Evolutionary conservation across 352 stramenopile genomes (phyloP).

Genomic region (Albugo laibachii): DNA sequence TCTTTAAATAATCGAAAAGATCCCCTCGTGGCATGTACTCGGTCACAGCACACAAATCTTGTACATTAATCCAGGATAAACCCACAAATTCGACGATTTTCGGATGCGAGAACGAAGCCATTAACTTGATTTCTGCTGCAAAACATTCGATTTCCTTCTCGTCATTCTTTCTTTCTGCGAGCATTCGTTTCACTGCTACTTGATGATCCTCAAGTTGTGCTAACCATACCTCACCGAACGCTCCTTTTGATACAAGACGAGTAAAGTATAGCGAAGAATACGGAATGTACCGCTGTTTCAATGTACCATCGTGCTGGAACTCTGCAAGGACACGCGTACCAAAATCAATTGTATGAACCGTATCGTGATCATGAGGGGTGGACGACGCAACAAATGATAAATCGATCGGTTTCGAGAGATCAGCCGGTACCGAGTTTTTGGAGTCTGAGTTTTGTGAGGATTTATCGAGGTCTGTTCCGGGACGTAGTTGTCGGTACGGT

Average conservation of each 20-base stretch:
- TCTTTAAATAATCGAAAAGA: conserved; percentile 50
- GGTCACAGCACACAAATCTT: conserved; percentile 52
- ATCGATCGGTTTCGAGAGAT: too few species aligned
- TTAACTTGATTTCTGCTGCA: conserved; percentile 69
- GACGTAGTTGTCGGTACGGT: too few species aligned
- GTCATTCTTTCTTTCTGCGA: conserved; percentile 65
- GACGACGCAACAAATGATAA: too few species aligned
- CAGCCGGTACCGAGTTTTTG: too few species aligned
- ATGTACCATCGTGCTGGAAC: conserved; percentile 36
- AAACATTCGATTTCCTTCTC: conserved; percentile 75
- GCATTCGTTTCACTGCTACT: conserved; percentile 64
- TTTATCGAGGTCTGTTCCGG: too few species aligned
- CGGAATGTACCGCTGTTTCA: conserved; percentile 29
- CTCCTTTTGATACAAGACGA: conserved; percentile 64
- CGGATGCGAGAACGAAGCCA: conserved; percentile 54
- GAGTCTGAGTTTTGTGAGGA: too few species aligned
- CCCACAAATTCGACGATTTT: conserved; percentile 74
- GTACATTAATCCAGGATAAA: conserved; percentile 42
- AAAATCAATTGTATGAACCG: too few species aligned
- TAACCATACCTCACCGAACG: conserved; percentile 75
- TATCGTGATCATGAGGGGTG: too few species aligned
- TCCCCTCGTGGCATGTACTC: conserved; percentile 73
- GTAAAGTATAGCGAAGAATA: conserved; percentile 66
- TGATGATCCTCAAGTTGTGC: conserved; percentile 56
- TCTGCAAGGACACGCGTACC: neutral